Percentiles rank a stretch among this genome's conserved stretches.
Evolutionary conservation across 768 basidiomycete species (phyloP).

Genomic region (Lactifluus pinguis): DNA sequence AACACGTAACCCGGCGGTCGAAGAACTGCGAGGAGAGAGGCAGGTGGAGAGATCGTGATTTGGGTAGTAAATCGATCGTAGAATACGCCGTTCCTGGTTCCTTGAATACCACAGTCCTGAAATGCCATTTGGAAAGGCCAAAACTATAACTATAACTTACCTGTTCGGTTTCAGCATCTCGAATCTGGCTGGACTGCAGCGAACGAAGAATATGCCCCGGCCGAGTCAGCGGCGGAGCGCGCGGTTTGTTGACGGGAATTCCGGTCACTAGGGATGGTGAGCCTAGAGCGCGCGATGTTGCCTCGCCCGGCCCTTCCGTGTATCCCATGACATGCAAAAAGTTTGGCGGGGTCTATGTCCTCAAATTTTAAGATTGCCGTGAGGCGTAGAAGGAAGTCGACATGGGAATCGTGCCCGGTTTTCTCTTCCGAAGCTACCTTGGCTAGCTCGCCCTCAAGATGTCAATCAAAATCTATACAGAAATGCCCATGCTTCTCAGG

Average conservation of each 20-base stretch:
- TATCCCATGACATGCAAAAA: not conserved
- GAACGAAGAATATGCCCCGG: not conserved
- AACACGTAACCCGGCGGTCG: not conserved
- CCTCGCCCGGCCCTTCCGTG: not conserved
- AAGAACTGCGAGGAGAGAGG: not conserved
- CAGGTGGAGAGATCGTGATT: slow-evolving; percentile 3
- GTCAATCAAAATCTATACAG: slow-evolving; percentile 1
- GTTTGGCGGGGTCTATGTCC: not conserved
- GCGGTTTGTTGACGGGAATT: not conserved
- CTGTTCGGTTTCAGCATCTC: not conserved
- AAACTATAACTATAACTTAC: no score
- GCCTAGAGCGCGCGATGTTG: not conserved
- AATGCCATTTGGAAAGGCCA: not conserved
- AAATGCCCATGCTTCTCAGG: not conserved
- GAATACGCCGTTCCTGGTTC: slow-evolving; percentile 1
- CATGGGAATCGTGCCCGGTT: not conserved
- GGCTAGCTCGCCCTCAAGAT: not conserved
- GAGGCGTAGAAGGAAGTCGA: not conserved
- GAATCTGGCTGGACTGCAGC: not conserved
- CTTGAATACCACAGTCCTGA: not conserved
- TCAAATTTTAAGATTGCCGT: not conserved
- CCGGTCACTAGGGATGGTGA: not conserved
- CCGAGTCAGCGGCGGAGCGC: not conserved
- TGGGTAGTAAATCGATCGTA: not conserved
- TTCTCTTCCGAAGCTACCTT: not conserved